phyloP scores from a whole-genome alignment of 169 alveolate genomes.

The Perkinsus marinus region DNA sequence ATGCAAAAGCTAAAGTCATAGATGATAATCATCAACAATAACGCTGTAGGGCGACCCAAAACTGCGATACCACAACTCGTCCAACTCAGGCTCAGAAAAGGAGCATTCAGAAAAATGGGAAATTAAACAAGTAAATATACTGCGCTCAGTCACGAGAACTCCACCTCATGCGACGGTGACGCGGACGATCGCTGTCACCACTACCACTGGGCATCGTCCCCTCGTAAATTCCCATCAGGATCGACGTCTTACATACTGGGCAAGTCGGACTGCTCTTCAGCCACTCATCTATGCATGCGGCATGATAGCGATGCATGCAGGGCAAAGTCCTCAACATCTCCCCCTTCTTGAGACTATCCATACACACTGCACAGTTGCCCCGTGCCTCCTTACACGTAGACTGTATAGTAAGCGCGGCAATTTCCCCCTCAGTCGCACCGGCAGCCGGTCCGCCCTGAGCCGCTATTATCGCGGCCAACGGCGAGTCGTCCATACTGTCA shows the following conservation, averaged over 20 bases:
- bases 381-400: background rate
- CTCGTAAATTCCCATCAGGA: background rate
- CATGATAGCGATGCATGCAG: slow-evolving; percentile 35
- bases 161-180: background rate
- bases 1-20: too few relatives aligned
- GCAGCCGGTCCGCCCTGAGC: background rate
- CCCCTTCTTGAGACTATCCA: background rate
- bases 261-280: slow-evolving; percentile 31
- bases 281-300: slow-evolving; percentile 33
- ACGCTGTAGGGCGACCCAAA: background rate
- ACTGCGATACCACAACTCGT: background rate
- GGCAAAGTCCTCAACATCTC: slow-evolving; percentile 25
- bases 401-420: background rate
- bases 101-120: background rate
- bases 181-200: too few relatives aligned
- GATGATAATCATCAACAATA: too few relatives aligned
- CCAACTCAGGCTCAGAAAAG: background rate
- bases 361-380: background rate
- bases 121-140: background rate
- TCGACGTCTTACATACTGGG: slow-evolving; percentile 28
- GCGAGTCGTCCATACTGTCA: background rate
- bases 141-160: background rate
- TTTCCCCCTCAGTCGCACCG: background rate
- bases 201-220: background rate
- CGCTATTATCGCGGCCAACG: background rate